Evolutionary conservation across 139 green algal species (phyloP), one percentile per base, ranked within the genome.

Genomic region (Tetraselmis chui): DNA sequence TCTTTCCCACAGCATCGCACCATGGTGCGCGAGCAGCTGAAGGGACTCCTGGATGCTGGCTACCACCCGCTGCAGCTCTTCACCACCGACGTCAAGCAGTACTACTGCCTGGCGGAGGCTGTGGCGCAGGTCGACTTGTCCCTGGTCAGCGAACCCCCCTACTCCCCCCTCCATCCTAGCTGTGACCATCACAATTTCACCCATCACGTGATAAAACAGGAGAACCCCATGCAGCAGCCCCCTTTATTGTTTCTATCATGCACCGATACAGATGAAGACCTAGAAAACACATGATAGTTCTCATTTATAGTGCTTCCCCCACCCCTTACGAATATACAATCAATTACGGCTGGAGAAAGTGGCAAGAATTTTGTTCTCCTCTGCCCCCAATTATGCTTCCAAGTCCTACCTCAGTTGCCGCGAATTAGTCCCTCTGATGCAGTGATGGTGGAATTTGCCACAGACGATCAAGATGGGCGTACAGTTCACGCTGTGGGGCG

Each of bases 391-490:
- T n/a, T n/a, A n/a, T n/a, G n/a, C n/a, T n/a, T n/a, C 28, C 5
- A 80, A 80, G 25, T 25, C 29, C 1, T 77, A 23, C 23, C 75
- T 76, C 59, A 80, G 27, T 23, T 82, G 78, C 23, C 32, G 75
- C 2, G 30, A 79, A n/a, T 30, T 25, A 27, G 67, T 29, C 0
- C 45, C 31, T 76, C 31, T 75, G 25, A 76, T 76, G 29, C 32
- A 31, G 29, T 31, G n/a, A 29, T 28, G 30, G 31, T 74, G 58
- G 76, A 26, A 67, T 81, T 81, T 0, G 18, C 29, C 26, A 32
- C 84, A 90, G 86, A 91, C 87, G 11, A 85, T 96, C 29, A 97
- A 97, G 89, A 88, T 92, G 82, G 93, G 93, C 2, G 94, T 97
- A 28, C 94, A 97, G 87, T 97, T 94, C 90, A 93, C 85, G 79